Base-by-base conservation (phyloP, 2,329 filamentous ascomycete genomes). In the Ramichloridium luteum region DNA sequence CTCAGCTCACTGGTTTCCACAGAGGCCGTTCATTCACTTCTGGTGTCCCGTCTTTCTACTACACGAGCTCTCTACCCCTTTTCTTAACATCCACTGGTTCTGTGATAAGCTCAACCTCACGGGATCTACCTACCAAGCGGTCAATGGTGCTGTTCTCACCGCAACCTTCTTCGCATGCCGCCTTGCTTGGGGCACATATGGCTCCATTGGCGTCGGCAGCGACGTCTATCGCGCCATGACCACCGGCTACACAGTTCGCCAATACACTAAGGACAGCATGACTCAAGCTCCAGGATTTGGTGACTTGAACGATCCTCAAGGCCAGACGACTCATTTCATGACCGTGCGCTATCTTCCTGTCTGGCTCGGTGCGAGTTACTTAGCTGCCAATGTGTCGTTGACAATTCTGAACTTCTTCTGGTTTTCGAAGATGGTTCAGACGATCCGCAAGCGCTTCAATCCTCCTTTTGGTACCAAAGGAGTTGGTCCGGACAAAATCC, bases 21-120 rank as follows among this genome's bases (percentile, higher is more conserved):
- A 90, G 82, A 69, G 80, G 37, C 83, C 83, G 2, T 86, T 88
- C 49, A 68, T 86, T 43, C 86, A 90, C 62, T 86, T 77, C 62
- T 92, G 88, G 57, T 79, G 72, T 35, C 70, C 71, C 35, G 73
- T 74, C 37, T 92, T 92, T 57, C 82, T 92, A 48, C 75, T 90
- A 36, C 90, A 85, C 71, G 83, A 92, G 57, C 70, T 92, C 23
- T 88, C 80, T 14, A 80, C 78, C 4, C 81, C 82, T 5, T 86
- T 90, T 57, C 68, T 90, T 36, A 92, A 92, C 54, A 72, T 88
- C 52, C 83, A 92, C 64, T 92, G 83, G 83, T 90, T 90, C 63
- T 82, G 80, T 59, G 83, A 92, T 59, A 92, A 92, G 62, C 63
- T 88, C 36, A 70, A 74, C 48, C 75, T 84, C 67, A 90, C 83